These are phyloP conservation scores for Aspergillus felis DNA, from an alignment of 2,329 filamentous ascomycete genomes.

Conservation along the genomic window DNA sequence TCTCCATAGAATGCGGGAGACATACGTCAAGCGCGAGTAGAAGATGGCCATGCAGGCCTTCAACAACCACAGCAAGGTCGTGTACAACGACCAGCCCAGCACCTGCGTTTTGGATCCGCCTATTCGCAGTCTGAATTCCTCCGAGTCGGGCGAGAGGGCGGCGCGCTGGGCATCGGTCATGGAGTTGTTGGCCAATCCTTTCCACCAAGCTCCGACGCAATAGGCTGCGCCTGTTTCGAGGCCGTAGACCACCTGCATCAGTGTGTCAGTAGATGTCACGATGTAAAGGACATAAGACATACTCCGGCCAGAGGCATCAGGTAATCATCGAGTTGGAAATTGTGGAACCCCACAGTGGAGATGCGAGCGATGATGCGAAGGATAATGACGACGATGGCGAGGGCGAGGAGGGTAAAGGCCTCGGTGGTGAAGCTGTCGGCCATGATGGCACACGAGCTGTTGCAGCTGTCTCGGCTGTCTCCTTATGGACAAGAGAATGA, in stretches of 20 bases:
- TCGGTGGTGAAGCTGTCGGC: conserved; percentile 40
- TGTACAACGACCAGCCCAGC: conserved; percentile 53
- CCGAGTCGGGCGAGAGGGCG: conserved; percentile 40
- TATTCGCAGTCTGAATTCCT: conserved; percentile 49
- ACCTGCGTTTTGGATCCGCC: conserved; percentile 53
- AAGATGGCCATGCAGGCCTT: conserved; percentile 56
- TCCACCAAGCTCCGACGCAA: conserved; percentile 46
- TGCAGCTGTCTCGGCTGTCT: no score
- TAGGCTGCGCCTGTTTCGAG: conserved; percentile 50
- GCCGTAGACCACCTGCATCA: conserved; percentile 46
- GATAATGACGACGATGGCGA: conserved; percentile 49
- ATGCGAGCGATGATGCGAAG: conserved; percentile 51
- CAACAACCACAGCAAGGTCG: conserved; percentile 49
- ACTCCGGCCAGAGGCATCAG: conserved; percentile 55
- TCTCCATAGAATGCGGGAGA: neutral
- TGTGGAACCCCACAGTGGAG: conserved; percentile 44
- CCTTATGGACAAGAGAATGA: neutral
- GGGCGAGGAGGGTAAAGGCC: conserved; percentile 48
- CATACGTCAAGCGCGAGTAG: conserved; percentile 52
- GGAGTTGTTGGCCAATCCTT: conserved; percentile 54
- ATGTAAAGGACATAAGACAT: conserved; percentile 3
- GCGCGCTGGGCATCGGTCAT: conserved; percentile 52
- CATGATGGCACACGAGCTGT: conserved; percentile 2
- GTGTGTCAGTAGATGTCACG: no score
- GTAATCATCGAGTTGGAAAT: conserved; percentile 58